These are phyloP conservation scores for Blastobotrys serpentis DNA, from an alignment of 1,139 yeast species.

Conservation along the genomic window DNA sequence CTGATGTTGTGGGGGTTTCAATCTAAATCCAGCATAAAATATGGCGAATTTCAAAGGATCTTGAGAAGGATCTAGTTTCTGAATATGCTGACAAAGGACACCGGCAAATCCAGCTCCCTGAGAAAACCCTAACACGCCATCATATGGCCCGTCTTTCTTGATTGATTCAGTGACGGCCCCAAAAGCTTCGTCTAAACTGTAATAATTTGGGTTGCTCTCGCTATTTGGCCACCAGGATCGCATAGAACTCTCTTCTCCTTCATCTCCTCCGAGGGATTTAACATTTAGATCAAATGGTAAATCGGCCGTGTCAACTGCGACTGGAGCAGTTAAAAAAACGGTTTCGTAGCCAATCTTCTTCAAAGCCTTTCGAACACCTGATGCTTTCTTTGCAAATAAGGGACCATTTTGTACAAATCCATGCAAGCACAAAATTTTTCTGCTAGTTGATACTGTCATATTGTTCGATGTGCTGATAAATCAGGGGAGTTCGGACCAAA, in stretches of 20 bases:
- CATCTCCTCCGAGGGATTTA: conserved; percentile 26
- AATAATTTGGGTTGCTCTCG: conserved; percentile 42
- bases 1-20: conserved; percentile 55
- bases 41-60: conserved; percentile 65
- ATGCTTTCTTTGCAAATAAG: conserved; percentile 72
- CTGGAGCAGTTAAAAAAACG: conserved; percentile 77
- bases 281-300: conserved; percentile 55
- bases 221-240: conserved; percentile 49
- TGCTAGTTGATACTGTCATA: neutral
- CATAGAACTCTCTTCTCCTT: conserved; percentile 39
- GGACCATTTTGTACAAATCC: conserved; percentile 63
- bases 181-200: conserved; percentile 47
- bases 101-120: conserved; percentile 90
- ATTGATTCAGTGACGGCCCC: conserved; percentile 56
- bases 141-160: conserved; percentile 75
- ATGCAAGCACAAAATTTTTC: conserved; percentile 51
- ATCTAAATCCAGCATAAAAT: conserved; percentile 72
- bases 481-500: too few relatives aligned
- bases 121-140: conserved; percentile 85
- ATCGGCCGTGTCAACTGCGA: conserved; percentile 60
- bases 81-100: conserved; percentile 30
- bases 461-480: neutral
- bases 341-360: conserved; percentile 67
- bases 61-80: conserved; percentile 36
- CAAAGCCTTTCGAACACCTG: conserved; percentile 71